Evolutionary conservation across 257 asterid species (phyloP).

Genomic region (Lycium barbarum): DNA sequence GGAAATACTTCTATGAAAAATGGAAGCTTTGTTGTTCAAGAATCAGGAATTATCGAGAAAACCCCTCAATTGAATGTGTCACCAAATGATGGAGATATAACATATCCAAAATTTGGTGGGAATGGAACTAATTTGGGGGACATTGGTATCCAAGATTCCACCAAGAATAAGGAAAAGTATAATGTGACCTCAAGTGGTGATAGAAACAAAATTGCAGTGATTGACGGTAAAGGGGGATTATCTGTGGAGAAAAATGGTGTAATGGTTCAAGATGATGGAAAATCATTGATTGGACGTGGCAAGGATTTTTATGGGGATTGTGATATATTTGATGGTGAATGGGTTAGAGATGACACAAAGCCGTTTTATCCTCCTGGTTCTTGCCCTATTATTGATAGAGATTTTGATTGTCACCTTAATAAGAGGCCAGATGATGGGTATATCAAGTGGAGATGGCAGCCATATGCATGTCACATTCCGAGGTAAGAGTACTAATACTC

Average conservation of each 20-base stretch:
- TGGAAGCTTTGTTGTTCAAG: constrained; percentile 39
- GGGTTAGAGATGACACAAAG: constrained; percentile 80
- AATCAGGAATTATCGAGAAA: constrained; percentile 33
- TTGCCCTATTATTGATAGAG: constrained; percentile 83
- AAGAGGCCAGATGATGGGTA: constrained; percentile 76
- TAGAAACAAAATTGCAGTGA: constrained; percentile 31
- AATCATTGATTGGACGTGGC: not conserved
- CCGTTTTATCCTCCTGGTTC: constrained; percentile 88
- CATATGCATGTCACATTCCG: constrained; percentile 84
- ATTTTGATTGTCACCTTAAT: constrained; percentile 82
- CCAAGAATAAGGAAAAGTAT: not conserved
- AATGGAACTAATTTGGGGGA: constrained; percentile 28
- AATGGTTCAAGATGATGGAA: constrained; percentile 13
- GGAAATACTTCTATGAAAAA: constrained; percentile 40
- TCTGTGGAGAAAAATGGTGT: not conserved
- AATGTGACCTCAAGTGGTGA: constrained; percentile 27
- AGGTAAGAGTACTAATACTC: constrained; percentile 49
- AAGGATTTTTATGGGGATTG: constrained; percentile 57
- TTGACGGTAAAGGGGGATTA: not conserved
- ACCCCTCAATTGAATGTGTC: constrained; percentile 37
- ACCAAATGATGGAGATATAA: constrained; percentile 30
- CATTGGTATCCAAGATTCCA: not conserved
- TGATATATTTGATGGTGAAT: constrained; percentile 80
- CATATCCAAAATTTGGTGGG: constrained; percentile 33
- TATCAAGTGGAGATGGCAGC: constrained; percentile 93